These are phyloP conservation scores for Coemansia sp. DNA, from an alignment of 192 early-diverging fungal species.

Conservation along the genomic window DNA sequence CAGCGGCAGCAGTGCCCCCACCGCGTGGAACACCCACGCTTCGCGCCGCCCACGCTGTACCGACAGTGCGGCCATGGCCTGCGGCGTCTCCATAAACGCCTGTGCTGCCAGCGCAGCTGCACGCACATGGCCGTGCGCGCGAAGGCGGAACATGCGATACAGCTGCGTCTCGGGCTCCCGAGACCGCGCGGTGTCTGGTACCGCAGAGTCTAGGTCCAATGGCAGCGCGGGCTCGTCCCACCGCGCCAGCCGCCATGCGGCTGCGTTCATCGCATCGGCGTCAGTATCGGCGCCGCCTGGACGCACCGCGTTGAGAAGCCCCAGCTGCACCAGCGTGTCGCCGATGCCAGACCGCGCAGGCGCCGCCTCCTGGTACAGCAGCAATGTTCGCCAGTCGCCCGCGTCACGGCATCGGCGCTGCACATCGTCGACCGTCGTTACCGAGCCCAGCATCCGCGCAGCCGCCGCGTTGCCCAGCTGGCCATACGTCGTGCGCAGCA, in stretches of 20 bases:
- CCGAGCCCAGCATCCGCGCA: constrained; percentile 28
- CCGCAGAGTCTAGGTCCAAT: background rate
- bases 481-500: constrained; percentile 30
- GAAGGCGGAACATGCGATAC: constrained; percentile 37
- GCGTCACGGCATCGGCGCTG: constrained; percentile 38
- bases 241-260: constrained; percentile 42
- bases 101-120: constrained; percentile 16
- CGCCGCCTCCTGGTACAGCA: constrained; percentile 43
- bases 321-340: constrained; percentile 40
- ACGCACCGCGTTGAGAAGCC: constrained; percentile 31
- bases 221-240: constrained; percentile 46
- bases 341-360: constrained; percentile 14
- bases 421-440: constrained; percentile 22
- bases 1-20: constrained; percentile 33
- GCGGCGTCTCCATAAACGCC: constrained; percentile 17
- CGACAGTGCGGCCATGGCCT: constrained; percentile 21
- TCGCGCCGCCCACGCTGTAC: constrained; percentile 7
- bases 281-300: constrained; percentile 9
- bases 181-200: background rate
- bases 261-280: constrained; percentile 35
- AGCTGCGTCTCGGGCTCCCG: constrained; percentile 19
- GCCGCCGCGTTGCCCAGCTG: constrained; percentile 43
- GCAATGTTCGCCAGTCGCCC: constrained; percentile 41
- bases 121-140: constrained; percentile 14
- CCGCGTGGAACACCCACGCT: constrained; percentile 31